Evolutionary conservation across 192 early-diverging fungal genomes (phyloP).

Genomic region (Dimargaris xerosporica): DNA sequence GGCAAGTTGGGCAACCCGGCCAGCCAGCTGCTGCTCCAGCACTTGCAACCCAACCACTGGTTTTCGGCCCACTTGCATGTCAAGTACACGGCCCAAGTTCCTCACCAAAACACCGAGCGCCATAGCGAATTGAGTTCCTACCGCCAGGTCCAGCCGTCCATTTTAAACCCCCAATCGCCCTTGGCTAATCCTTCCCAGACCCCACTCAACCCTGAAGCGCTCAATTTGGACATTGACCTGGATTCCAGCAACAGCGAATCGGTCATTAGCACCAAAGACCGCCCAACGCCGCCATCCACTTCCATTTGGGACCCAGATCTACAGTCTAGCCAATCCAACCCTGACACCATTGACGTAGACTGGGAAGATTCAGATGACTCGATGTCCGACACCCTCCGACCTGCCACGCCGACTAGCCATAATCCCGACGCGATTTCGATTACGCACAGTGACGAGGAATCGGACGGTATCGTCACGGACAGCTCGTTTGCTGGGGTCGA

Average conservation of each 20-base stretch:
- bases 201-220: not conserved
- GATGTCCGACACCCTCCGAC: not conserved
- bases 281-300: not conserved
- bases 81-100: constrained; percentile 58
- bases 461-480: not conserved
- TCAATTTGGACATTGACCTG: not conserved
- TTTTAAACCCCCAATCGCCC: not conserved
- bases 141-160: constrained; percentile 17
- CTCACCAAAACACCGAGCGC: constrained; percentile 22
- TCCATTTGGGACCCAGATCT: too few species aligned
- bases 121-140: constrained; percentile 14
- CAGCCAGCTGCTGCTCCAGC: constrained; percentile 51
- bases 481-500: not conserved
- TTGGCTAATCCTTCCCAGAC: constrained; percentile 20
- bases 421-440: not conserved
- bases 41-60: constrained; percentile 77
- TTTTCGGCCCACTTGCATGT: constrained; percentile 94
- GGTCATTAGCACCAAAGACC: not conserved
- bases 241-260: not conserved
- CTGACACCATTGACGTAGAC: constrained; percentile 18
- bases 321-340: constrained; percentile 18
- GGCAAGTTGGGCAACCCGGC: constrained; percentile 53
- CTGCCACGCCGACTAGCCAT: not conserved
- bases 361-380: constrained; percentile 13
- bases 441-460: not conserved